phyloP scores from a whole-genome alignment of 2,329 filamentous ascomycete genomes.

The Calonectria crousiana region DNA sequence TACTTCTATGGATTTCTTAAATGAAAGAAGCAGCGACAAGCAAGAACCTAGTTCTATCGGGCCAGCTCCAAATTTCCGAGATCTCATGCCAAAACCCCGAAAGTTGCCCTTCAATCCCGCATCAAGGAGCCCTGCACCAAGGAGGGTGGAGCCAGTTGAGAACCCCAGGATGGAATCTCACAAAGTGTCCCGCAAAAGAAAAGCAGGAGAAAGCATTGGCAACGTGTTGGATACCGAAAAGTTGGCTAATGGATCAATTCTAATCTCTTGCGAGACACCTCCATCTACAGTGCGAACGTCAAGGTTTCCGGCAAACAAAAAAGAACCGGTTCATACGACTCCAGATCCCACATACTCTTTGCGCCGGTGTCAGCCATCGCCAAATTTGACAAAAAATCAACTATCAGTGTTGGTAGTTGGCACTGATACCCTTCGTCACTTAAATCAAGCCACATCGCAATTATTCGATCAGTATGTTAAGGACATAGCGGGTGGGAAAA shows the following conservation, averaged over 20 bases:
- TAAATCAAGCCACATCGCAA: slow-evolving; percentile 41
- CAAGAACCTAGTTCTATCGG: background rate
- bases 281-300: background rate
- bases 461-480: slow-evolving; percentile 50
- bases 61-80: slow-evolving; percentile 36
- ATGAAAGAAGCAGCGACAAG: background rate
- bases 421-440: slow-evolving; percentile 34
- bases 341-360: too few relatives aligned
- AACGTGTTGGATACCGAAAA: background rate
- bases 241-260: background rate
- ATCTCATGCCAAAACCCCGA: slow-evolving; percentile 47
- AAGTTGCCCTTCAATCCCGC: slow-evolving; percentile 44
- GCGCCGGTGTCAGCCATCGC: too few relatives aligned
- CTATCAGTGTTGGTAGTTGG: slow-evolving; percentile 43
- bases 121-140: background rate
- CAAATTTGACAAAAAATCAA: background rate
- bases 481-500: slow-evolving; percentile 41
- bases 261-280: background rate
- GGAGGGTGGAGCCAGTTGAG: background rate
- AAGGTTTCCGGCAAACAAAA: too few relatives aligned
- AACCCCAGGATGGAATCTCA: background rate
- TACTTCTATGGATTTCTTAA: background rate
- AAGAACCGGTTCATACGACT: too few relatives aligned
- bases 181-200: background rate
- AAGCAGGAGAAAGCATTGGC: background rate